Conservation (phyloP, 1,284 basidiomycete species). For the Cutaneotrichosporon dermatis region DNA sequence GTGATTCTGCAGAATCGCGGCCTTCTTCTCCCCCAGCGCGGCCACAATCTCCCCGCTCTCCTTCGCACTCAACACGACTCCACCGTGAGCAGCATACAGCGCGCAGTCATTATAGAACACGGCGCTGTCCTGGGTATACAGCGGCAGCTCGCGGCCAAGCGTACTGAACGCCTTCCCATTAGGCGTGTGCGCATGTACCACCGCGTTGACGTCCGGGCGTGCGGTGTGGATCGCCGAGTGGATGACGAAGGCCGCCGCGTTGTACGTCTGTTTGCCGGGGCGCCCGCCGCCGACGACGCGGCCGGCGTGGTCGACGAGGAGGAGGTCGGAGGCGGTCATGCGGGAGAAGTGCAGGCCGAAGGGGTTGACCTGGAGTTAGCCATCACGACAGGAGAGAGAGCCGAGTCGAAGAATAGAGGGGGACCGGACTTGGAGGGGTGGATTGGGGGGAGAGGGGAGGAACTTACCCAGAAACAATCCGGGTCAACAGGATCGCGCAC, state of each 20-base stretch:
- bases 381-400: too few species aligned
- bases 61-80: slow-evolving; percentile 47
- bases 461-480: slow-evolving; percentile 56
- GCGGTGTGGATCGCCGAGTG: slow-evolving; percentile 58
- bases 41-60: slow-evolving; percentile 45
- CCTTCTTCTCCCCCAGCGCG: slow-evolving; percentile 45
- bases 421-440: too few species aligned
- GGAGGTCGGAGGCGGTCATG: slow-evolving; percentile 53
- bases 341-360: slow-evolving; percentile 51
- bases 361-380: slow-evolving; percentile 52
- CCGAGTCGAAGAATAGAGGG: too few species aligned
- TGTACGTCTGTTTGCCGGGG: slow-evolving; percentile 40
- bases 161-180: slow-evolving; percentile 62
- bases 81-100: slow-evolving; percentile 44
- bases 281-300: slow-evolving; percentile 52
- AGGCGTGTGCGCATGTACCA: slow-evolving; percentile 61
- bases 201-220: slow-evolving; percentile 61
- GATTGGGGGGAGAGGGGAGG: too few species aligned
- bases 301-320: slow-evolving; percentile 55
- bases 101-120: slow-evolving; percentile 38
- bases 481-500: slow-evolving; percentile 52
- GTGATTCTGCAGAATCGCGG: slow-evolving; percentile 44
- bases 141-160: slow-evolving; percentile 54
- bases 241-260: slow-evolving; percentile 55
- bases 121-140: slow-evolving; percentile 18